Conservation (phyloP, 495 filamentous ascomycete species). For the Xylaria venustula region DNA sequence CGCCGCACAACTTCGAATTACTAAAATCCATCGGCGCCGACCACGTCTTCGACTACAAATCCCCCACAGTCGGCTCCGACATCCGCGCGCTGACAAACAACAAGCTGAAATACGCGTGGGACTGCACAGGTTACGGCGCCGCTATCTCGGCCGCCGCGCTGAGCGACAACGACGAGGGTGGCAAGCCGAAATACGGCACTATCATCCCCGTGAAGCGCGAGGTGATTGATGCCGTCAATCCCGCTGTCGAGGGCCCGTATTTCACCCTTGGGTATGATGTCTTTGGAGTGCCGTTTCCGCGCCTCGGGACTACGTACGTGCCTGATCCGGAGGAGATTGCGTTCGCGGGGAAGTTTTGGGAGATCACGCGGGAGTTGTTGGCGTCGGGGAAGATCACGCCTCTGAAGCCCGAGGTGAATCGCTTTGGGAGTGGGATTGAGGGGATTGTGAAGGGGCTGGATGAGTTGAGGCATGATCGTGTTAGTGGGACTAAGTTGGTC, state of each 20-base stretch:
- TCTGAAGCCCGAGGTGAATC: conserved; percentile 26
- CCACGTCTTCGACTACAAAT: conserved; percentile 46
- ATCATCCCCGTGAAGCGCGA: conserved; percentile 24
- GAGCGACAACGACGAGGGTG: conserved; percentile 17
- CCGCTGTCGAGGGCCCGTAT: conserved; percentile 22
- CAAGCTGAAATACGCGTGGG: conserved; percentile 32
- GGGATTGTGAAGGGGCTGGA: conserved; percentile 34
- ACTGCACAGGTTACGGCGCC: conserved; percentile 28
- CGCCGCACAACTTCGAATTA: conserved; percentile 41
- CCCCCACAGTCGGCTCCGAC: conserved; percentile 32
- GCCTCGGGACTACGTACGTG: background rate
- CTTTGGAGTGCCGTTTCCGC: conserved; percentile 21
- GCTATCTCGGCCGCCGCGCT: conserved; percentile 29
- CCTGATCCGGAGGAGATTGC: conserved; percentile 23
- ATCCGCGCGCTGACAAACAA: conserved; percentile 30
- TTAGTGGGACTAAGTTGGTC: conserved; percentile 39
- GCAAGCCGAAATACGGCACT: conserved; percentile 18
- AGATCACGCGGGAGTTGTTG: conserved; percentile 21
- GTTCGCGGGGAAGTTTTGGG: conserved; percentile 27
- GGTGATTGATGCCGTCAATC: conserved; percentile 26
- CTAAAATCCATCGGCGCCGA: conserved; percentile 43
- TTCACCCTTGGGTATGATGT: conserved; percentile 32
- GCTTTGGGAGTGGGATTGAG: conserved; percentile 34
- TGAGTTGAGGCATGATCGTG: conserved; percentile 31
- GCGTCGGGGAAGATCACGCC: conserved; percentile 29